Conservation (phyloP, 108 stramenopile genomes). For the Skeletonema tropicum region DNA sequence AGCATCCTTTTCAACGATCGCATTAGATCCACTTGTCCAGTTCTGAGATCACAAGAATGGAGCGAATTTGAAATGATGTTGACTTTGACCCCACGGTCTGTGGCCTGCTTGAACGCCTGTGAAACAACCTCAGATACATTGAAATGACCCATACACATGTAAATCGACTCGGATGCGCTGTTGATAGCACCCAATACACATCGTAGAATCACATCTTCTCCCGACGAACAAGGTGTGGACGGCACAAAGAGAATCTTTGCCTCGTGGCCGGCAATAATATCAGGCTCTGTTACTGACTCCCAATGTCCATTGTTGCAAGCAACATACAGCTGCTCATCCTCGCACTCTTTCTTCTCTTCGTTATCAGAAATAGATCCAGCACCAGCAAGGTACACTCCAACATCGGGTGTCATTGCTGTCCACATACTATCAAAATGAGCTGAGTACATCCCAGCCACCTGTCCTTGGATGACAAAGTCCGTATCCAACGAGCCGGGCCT, state of each 20-base stretch:
- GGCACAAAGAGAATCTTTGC: slow-evolving; percentile 26
- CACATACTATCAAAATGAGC: slow-evolving; percentile 29
- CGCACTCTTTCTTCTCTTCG: slow-evolving; percentile 30
- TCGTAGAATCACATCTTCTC: slow-evolving; percentile 46
- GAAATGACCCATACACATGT: slow-evolving; percentile 45
- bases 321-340: slow-evolving; percentile 2
- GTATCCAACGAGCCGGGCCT: slow-evolving; percentile 17
- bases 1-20: slow-evolving; percentile 19
- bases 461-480: slow-evolving; percentile 31
- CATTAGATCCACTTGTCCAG: slow-evolving; percentile 31
- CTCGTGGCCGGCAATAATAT: background rate
- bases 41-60: slow-evolving; percentile 28
- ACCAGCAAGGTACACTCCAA: background rate
- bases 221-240: slow-evolving; percentile 25
- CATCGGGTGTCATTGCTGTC: slow-evolving; percentile 23
- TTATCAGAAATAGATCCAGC: background rate
- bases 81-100: slow-evolving; percentile 34
- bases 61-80: slow-evolving; percentile 28
- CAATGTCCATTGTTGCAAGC: slow-evolving; percentile 6
- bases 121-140: slow-evolving; percentile 23
- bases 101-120: slow-evolving; percentile 22
- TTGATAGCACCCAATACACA: slow-evolving; percentile 33
- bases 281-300: background rate
- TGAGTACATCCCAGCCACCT: slow-evolving; percentile 11
- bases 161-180: slow-evolving; percentile 17